A percentile compares a stretch with the other conserved stretches of the same genome.
These are phyloP conservation scores for Starmerella davenportii DNA, from an alignment of 805 yeast species.

Conservation along the genomic window DNA sequence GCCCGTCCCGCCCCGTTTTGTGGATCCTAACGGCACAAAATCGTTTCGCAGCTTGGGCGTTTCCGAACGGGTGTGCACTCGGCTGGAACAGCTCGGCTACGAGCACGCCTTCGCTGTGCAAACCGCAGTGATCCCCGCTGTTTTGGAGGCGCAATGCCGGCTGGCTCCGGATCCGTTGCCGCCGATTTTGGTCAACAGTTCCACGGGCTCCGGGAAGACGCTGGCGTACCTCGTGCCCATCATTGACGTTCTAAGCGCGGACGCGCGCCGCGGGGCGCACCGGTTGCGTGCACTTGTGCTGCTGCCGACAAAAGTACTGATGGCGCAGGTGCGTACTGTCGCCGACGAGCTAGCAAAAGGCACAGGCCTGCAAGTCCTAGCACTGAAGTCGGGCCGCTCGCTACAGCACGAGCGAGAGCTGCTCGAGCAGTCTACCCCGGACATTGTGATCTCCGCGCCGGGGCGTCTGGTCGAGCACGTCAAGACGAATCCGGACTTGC, in stretches of 20 bases:
- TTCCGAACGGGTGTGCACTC: slow-evolving; percentile 28
- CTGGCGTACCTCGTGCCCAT: slow-evolving; percentile 76
- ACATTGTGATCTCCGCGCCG: slow-evolving; percentile 42
- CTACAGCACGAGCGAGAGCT: slow-evolving; percentile 44
- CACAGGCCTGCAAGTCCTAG: slow-evolving; percentile 43
- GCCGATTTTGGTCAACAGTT: slow-evolving; percentile 75
- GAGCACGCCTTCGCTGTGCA: slow-evolving; percentile 61
- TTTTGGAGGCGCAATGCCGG: slow-evolving; percentile 27
- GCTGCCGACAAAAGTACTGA: slow-evolving; percentile 80
- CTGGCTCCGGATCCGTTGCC: slow-evolving; percentile 23
- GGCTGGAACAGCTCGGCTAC: slow-evolving; percentile 32
- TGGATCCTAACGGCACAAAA: slow-evolving; percentile 30
- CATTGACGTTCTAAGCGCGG: slow-evolving; percentile 38
- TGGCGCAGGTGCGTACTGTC: slow-evolving; percentile 61
- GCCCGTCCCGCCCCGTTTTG: slow-evolving; percentile 47
- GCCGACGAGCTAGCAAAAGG: slow-evolving; percentile 45
- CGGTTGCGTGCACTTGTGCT: slow-evolving; percentile 55
- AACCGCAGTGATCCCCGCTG: slow-evolving; percentile 40
- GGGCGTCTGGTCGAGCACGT: slow-evolving; percentile 63
- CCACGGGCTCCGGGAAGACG: slow-evolving; percentile 94
- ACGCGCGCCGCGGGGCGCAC: slow-evolving; percentile 39
- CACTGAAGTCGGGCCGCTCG: slow-evolving; percentile 38
- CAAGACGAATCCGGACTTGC: slow-evolving; percentile 30
- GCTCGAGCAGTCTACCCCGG: slow-evolving; percentile 23
- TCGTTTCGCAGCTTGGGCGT: slow-evolving; percentile 35